Evolutionary conservation across 1,284 basidiomycete species (phyloP), one percentile per base, ranked within the genome.

Genomic region (Boletus mariae): DNA sequence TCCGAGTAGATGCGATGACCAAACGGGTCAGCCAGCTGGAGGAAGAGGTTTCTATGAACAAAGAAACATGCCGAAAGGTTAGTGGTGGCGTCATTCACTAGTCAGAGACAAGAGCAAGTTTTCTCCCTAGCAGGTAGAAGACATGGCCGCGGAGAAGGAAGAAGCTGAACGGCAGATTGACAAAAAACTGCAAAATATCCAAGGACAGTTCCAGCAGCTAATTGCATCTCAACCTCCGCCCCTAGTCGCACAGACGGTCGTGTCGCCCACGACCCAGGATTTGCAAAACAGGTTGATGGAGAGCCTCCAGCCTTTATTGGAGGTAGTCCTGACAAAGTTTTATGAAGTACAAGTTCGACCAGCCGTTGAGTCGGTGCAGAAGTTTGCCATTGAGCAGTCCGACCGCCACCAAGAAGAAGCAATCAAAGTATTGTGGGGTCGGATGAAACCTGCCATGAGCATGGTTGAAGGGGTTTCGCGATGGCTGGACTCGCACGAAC

Each of bases 401-500:
- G 49, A 58, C 34, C 60, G 51, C 25, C 55, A 64, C 35, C 66
- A 65, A 43, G 55, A 57, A 45, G 66, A 65, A 23, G 54, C 58
- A 20, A 56, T 67, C 5, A 50, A 47, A 29, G 62, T 63, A 23
- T 32, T 66, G 35, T 66, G 67, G 67, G 64, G 64, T 7, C 61
- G 43, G 54, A 57, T 66, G 26, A 58, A 67, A 40, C 65, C 65
- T 15, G 67, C 67, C 4, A 68, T 66, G 65, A 65, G 67, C 31
- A 61, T 67, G 62, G 67, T 66, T 5, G 59, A 64, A 3, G 64
- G 62, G 10, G 67, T 66, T 48, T 69, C 65, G 23, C 56, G 50
- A 38, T 66, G 64, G 64, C 52, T 66, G 13, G 64, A 66, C 50
- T 70, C 67, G 7, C 66, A 69, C 25, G 64, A 65, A 35, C 61